Evolutionary conservation across 345 rosid species (phyloP).

Genomic region (Populus ilicifolia): DNA sequence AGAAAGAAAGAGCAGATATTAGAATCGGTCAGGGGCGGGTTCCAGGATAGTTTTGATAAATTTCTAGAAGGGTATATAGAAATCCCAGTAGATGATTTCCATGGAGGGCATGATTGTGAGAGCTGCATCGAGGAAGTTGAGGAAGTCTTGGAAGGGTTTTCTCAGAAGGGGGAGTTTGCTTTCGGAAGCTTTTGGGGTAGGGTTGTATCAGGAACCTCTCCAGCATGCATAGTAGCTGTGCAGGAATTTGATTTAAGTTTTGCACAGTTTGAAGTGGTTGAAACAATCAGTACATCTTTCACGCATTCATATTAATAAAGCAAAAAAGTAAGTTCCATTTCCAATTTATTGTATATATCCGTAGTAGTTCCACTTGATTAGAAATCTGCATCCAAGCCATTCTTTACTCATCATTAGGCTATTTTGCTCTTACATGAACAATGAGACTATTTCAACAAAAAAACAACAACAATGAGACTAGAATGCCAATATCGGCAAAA

Average conservation of each 20-base stretch:
- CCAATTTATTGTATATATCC: background rate
- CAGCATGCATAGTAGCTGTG: slow-evolving; percentile 15
- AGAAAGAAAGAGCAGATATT: slow-evolving; percentile 16
- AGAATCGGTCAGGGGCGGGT: slow-evolving; percentile 9
- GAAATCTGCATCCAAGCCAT: background rate
- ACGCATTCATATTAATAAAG: slow-evolving; percentile 5
- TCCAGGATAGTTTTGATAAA: slow-evolving; percentile 5
- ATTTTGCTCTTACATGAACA: background rate
- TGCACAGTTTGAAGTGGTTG: slow-evolving; percentile 39
- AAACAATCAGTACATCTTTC: slow-evolving; percentile 30
- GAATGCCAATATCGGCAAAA: background rate
- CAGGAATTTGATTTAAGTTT: slow-evolving; percentile 27
- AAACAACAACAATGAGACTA: background rate
- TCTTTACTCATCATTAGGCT: background rate
- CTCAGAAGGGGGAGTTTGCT: slow-evolving; percentile 61
- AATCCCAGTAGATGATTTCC: slow-evolving; percentile 24
- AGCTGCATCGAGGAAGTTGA: slow-evolving; percentile 58
- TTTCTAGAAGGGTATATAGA: slow-evolving; percentile 19
- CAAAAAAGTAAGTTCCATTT: background rate
- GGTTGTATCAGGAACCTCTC: slow-evolving; percentile 26
- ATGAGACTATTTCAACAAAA: background rate
- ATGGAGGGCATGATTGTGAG: slow-evolving; percentile 14
- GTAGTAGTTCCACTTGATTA: background rate
- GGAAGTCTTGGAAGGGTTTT: slow-evolving; percentile 47
- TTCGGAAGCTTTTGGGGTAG: slow-evolving; percentile 93